A percentile compares a stretch with the other conserved stretches of the same genome.
phyloP scores from a whole-genome alignment of 352 stramenopile genomes.

The Globisporangium nodosum region DNA sequence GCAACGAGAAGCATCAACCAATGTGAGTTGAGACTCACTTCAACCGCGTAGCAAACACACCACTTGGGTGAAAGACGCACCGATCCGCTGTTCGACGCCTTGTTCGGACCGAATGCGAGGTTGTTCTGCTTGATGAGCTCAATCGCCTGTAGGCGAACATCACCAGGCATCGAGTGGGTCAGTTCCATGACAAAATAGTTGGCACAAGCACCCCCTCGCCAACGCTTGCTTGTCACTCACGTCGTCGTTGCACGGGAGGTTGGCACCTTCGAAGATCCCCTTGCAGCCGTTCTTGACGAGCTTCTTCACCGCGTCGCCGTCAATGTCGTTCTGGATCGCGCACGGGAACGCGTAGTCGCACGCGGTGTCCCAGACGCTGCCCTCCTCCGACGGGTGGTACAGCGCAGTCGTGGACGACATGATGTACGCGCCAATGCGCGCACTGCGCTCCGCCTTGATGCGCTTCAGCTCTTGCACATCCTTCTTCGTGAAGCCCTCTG shows the following conservation, averaged over 20 bases:
- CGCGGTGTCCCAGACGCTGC: constrained; percentile 83
- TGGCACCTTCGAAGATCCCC: constrained; percentile 84
- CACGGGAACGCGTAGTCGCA: constrained; percentile 97
- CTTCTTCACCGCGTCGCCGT: constrained; percentile 58
- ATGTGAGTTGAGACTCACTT: background rate
- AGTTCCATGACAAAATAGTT: background rate
- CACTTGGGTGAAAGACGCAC: constrained; percentile 12
- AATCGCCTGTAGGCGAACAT: constrained; percentile 32
- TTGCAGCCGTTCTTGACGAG: constrained; percentile 88
- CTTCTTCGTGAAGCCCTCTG: constrained; percentile 77
- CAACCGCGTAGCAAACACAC: background rate
- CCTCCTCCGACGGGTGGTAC: constrained; percentile 79
- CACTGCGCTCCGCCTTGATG: constrained; percentile 80
- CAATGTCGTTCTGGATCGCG: constrained; percentile 93
- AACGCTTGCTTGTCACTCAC: constrained; percentile 10
- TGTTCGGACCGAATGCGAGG: constrained; percentile 81
- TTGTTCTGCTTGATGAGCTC: constrained; percentile 80
- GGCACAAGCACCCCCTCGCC: background rate
- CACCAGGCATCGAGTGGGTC: background rate
- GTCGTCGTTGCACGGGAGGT: constrained; percentile 77
- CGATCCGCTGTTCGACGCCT: constrained; percentile 77
- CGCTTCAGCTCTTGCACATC: constrained; percentile 69
- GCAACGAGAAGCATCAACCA: background rate
- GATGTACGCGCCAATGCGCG: constrained; percentile 79
- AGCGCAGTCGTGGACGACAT: constrained; percentile 84